Conservation (phyloP, 345 rosid species). For the Eucalyptus pumila region DNA sequence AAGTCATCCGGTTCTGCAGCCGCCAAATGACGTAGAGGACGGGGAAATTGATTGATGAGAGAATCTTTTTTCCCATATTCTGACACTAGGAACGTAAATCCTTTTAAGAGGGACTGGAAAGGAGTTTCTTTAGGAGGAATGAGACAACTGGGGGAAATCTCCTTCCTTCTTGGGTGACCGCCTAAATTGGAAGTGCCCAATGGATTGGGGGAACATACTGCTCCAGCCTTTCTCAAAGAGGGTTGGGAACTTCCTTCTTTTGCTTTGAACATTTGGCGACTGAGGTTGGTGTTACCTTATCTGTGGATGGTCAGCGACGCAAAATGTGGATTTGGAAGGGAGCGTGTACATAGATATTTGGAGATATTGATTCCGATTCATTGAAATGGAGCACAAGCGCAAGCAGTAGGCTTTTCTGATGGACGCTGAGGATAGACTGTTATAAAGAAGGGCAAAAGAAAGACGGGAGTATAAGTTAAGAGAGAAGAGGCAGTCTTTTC, state of each 20-base stretch:
- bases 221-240: not conserved
- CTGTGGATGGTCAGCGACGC: not conserved
- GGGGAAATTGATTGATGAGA: not conserved
- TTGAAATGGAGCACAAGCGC: not conserved
- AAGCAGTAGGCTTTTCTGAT: not conserved
- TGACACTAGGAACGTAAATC: not conserved
- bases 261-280: not conserved
- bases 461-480: not conserved
- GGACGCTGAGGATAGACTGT: not conserved
- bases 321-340: not conserved
- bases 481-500: not conserved
- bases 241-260: not conserved
- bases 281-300: not conserved
- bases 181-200: not conserved
- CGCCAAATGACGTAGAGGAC: conserved; percentile 30
- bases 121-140: not conserved
- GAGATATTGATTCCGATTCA: not conserved
- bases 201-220: not conserved
- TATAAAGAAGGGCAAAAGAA: not conserved
- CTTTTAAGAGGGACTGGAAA: not conserved
- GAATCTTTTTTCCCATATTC: not conserved
- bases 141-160: not conserved
- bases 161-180: not conserved
- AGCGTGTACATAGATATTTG: not conserved
- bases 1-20: conserved; percentile 5